A percentile compares a stretch with the other conserved stretches of the same genome.
Conservation (phyloP, 192 early-diverging fungal species). For the Backusella morwellensis region DNA sequence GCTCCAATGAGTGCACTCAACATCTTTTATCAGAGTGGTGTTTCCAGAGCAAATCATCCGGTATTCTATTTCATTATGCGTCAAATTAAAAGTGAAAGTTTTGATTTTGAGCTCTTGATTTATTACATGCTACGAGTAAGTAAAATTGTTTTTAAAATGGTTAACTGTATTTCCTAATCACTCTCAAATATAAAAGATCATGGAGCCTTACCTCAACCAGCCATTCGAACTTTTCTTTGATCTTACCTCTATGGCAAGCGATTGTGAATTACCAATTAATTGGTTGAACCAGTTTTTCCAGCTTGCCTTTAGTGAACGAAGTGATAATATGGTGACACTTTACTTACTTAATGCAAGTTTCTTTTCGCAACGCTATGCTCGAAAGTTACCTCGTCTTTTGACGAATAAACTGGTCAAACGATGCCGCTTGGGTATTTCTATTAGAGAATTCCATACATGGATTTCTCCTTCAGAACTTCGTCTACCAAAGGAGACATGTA, state of each 20-base stretch:
- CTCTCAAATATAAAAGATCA: conserved; percentile 21
- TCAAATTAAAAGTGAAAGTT: conserved; percentile 61
- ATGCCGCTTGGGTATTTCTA: conserved; percentile 59
- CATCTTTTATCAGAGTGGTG: conserved; percentile 76
- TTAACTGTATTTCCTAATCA: background rate
- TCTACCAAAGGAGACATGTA: conserved; percentile 69
- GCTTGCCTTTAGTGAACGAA: conserved; percentile 60
- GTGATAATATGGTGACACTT: conserved; percentile 58
- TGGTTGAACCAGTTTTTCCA: conserved; percentile 70
- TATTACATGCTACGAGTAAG: conserved; percentile 66
- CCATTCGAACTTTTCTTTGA: conserved; percentile 83
- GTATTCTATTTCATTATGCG: conserved; percentile 84
- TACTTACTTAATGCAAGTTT: conserved; percentile 80
- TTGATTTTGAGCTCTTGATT: conserved; percentile 82
- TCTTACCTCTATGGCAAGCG: conserved; percentile 66
- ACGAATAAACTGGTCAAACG: conserved; percentile 54
- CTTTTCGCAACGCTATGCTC: conserved; percentile 62
- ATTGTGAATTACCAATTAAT: conserved; percentile 75
- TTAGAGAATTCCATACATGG: conserved; percentile 64
- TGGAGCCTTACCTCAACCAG: conserved; percentile 65
- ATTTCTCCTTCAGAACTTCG: conserved; percentile 67
- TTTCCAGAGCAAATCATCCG: conserved; percentile 64
- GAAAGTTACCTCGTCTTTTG: conserved; percentile 42
- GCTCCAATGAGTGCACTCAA: conserved; percentile 60
- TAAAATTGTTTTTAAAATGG: background rate